These are phyloP conservation scores for Stenocarpella maydis DNA, from an alignment of 2,329 filamentous ascomycete genomes.

Conservation along the genomic window DNA sequence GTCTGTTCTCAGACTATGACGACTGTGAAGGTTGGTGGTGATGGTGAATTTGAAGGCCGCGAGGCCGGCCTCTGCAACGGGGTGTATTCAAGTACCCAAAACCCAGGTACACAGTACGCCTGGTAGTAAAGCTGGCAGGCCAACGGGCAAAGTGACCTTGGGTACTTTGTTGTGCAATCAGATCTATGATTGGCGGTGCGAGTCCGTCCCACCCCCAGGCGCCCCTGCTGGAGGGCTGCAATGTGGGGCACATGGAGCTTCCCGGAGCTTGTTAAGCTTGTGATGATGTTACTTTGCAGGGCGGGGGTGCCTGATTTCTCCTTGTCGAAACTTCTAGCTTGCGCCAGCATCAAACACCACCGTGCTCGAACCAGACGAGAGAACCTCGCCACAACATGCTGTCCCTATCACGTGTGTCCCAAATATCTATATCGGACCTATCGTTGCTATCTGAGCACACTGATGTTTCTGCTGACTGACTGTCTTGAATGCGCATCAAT, in stretches of 20 bases:
- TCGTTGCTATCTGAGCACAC: too few relatives aligned
- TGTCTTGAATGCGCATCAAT: background rate
- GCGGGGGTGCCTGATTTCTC: background rate
- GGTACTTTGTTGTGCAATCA: too few relatives aligned
- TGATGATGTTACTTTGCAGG: constrained; percentile 25
- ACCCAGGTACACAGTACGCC: background rate
- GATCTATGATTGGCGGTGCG: constrained; percentile 8
- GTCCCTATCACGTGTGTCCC: too few relatives aligned
- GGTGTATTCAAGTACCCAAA: background rate
- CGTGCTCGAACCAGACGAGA: background rate
- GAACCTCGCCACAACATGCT: too few relatives aligned
- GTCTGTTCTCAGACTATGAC: background rate
- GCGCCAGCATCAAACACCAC: background rate
- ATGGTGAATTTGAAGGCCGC: background rate
- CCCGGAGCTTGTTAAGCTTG: constrained; percentile 9
- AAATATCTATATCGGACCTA: too few relatives aligned
- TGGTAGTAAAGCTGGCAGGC: constrained; percentile 2
- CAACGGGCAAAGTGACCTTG: background rate
- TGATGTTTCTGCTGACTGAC: background rate
- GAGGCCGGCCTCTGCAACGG: background rate
- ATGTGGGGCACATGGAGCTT: background rate
- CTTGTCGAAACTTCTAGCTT: constrained; percentile 14
- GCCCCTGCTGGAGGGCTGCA: too few relatives aligned
- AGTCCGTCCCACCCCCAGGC: too few relatives aligned
- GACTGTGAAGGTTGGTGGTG: background rate